These are phyloP conservation scores for Pythium pyrilobum DNA, from an alignment of 352 stramenopile species.

Conservation along the genomic window DNA sequence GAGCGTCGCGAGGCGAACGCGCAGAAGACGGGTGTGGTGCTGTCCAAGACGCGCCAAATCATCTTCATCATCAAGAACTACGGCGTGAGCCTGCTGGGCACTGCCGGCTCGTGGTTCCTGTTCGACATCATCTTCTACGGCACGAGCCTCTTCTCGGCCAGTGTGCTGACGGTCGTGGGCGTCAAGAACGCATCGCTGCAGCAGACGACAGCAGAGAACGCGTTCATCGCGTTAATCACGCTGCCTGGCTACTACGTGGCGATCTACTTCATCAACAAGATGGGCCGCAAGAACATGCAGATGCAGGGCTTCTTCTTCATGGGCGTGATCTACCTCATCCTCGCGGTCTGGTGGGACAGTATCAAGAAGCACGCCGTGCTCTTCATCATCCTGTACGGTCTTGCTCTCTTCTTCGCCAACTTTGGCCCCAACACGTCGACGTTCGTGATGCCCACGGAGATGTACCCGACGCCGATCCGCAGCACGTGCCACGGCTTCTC, in stretches of 20 bases:
- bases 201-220: slow-evolving; percentile 33
- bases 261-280: slow-evolving; percentile 46
- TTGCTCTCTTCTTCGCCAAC: slow-evolving; percentile 34
- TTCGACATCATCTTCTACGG: slow-evolving; percentile 68
- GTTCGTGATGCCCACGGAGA: slow-evolving; percentile 75
- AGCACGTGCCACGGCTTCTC: slow-evolving; percentile 68
- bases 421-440: slow-evolving; percentile 57
- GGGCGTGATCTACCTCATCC: slow-evolving; percentile 31
- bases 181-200: slow-evolving; percentile 28
- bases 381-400: slow-evolving; percentile 51
- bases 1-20: slow-evolving; percentile 3
- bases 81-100: slow-evolving; percentile 22
- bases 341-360: slow-evolving; percentile 29
- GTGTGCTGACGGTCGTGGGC: slow-evolving; percentile 33
- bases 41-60: slow-evolving; percentile 9
- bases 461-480: slow-evolving; percentile 22
- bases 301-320: slow-evolving; percentile 42
- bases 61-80: slow-evolving; percentile 37
- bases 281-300: slow-evolving; percentile 53
- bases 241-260: slow-evolving; percentile 64
- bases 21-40: not conserved
- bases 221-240: slow-evolving; percentile 15
- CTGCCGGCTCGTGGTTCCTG: slow-evolving; percentile 51
- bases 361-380: slow-evolving; percentile 18
- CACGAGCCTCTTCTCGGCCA: slow-evolving; percentile 49